Evolutionary conservation across 2,329 filamentous ascomycete genomes (phyloP), one percentile per base, ranked within the genome.

Genomic region (Bipolaris gigantea): DNA sequence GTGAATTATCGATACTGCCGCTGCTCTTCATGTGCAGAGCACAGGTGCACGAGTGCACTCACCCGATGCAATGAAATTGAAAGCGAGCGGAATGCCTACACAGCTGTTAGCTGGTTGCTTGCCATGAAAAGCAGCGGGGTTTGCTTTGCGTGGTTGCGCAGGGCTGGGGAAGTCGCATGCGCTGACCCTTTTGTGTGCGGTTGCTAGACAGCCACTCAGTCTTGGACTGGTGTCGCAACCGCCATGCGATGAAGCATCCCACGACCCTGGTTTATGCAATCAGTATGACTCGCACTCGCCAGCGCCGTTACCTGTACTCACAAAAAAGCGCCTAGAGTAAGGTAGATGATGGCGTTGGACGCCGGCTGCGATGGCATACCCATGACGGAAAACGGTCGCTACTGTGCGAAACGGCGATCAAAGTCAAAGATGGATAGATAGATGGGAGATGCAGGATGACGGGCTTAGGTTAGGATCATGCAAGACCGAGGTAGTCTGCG

Each of bases 41-140:
- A 65, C 55, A 52, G 68, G 69, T 71, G 73, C 73, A 62, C 56
- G 56, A 53, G 58, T 75, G 69, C 76, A 93, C 90, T 93, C 86
- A 94, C 90, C 89, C 80, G 89, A 90, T 75, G 90, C 90, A 79
- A 94, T 89, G 80, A 94, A 94, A 79, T 94, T 94, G 72, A 94
- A 81, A 75, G 90, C 89, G 76, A 94, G 79, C 65, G 90, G 90
- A 62, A 91, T 78, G 62, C 88, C 90, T 94, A 67, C 19, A 55
- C 30, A 49, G 19, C n/a, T 40, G 68, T 76, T 56, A 64, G 59
- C 48, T 25, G 4, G 42, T 10, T 21, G n/a, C n/a, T 41, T 19
- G 9, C 39, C 8, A 32, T n/a, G 40, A 9, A 5, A 15, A n/a
- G 18, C 10, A 7, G 36, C 7, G 16, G 19, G 16, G 32, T 33